Conservation (phyloP, 495 filamentous ascomycete species). For the Penicillium chermesinum region DNA sequence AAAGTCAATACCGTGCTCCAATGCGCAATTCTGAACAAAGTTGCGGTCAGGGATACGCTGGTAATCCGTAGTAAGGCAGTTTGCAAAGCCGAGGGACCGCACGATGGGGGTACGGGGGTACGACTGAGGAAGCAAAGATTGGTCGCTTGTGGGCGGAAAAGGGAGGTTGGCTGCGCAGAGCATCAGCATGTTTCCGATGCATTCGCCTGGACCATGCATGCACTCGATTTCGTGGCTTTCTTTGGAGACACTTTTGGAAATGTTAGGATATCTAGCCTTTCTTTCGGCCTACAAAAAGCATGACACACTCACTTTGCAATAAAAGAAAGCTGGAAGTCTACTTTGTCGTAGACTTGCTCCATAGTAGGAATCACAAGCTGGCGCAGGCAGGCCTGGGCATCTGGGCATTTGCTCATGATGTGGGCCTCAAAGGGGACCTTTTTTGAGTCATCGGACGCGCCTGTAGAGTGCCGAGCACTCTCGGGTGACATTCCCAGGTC, state of each 20-base stretch:
- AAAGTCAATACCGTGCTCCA: conserved; percentile 86
- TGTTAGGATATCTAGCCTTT: not conserved
- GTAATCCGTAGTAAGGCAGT: conserved; percentile 76
- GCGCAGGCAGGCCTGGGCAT: conserved; percentile 73
- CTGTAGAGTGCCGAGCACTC: not conserved
- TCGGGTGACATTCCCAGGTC: not conserved
- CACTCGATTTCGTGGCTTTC: conserved; percentile 50
- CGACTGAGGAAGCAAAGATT: conserved; percentile 20
- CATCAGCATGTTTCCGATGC: conserved; percentile 88
- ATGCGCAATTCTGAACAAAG: conserved; percentile 76
- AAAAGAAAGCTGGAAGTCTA: conserved; percentile 85
- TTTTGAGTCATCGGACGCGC: conserved; percentile 1
- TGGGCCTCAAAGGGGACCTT: conserved; percentile 81
- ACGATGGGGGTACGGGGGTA: conserved; percentile 61
- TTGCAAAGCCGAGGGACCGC: conserved; percentile 82
- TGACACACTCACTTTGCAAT: conserved; percentile 72
- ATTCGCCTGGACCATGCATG: conserved; percentile 85
- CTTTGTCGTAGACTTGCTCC: conserved; percentile 72
- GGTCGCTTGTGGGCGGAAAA: conserved; percentile 25
- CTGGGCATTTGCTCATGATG: conserved; percentile 94
- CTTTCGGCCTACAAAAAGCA: too few relatives aligned
- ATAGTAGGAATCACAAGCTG: conserved; percentile 81
- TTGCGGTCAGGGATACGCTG: conserved; percentile 63
- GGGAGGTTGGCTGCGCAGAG: conserved; percentile 76
- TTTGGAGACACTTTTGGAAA: conserved; percentile 28